Evolutionary conservation across 2,329 filamentous ascomycete genomes (phyloP), one percentile per base, ranked within the genome.

Genomic region (Botrytis tulipae): DNA sequence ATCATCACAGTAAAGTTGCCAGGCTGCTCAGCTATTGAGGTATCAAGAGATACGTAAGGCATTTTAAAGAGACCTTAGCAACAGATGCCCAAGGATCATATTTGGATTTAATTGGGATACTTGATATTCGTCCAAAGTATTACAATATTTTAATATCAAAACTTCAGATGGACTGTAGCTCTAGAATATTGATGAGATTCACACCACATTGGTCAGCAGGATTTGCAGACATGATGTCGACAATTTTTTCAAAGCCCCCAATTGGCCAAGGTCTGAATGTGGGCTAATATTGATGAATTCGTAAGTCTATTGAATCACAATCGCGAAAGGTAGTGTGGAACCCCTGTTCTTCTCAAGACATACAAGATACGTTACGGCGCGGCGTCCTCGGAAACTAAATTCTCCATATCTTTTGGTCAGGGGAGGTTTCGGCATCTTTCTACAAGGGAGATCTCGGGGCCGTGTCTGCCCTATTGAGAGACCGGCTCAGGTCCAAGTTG

Each of bases 121-220:
- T 67, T 25, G 18, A 54, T 29, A 37, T 54, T 54, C 46, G 25
- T 67, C 65, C 35, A 37, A 54, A 40, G 46, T 25, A 25, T 48
- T 25, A 48, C 9, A 4, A 48, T 48, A 14, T 29, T 51, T 68
- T 4, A 54, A 68, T 46, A 8, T 22, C 32, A 40, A 66, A 42
- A 32, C 48, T 68, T 68, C n/a, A 42, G 35, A 57, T 68, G 61
- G 57, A 67, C 37, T 25, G 35, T 35, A 54, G 44, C 59, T 44
- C 61, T n/a, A 60, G 42, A 32, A 32, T 14, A 60, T 65, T 25
- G 29, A 46, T 46, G 57, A 71, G 16, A 46, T 42, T 35, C n/a
- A 65, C 16, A 22, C 25, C n/a, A n/a, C 48, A 72, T 72, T 72
- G 70, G 70, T 60, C 70, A 60, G 70, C 62, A 68, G 62, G 54